A percentile compares a stretch with the other conserved stretches of the same genome.
Evolutionary conservation across 805 yeast species (phyloP).

Genomic region (Kuraishia cidri): DNA sequence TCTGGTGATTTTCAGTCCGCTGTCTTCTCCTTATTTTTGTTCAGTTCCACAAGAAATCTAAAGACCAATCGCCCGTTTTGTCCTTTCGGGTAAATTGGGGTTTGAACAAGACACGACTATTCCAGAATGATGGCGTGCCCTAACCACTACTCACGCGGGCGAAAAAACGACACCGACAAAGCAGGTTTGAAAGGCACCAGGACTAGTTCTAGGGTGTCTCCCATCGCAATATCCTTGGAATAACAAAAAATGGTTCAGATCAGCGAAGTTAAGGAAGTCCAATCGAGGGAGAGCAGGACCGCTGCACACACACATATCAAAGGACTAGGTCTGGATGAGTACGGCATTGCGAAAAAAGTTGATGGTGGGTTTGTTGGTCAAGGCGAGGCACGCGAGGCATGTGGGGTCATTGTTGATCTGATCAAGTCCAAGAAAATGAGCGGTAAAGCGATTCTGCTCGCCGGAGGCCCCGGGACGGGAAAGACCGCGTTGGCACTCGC

Average conservation of each 20-base stretch:
- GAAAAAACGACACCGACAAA: too few species aligned
- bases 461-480: slow-evolving; percentile 98
- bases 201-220: too few species aligned
- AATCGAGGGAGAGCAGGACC: slow-evolving; percentile 54
- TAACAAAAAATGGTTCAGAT: slow-evolving; percentile 9
- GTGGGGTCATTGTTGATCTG: slow-evolving; percentile 90
- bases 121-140: too few species aligned
- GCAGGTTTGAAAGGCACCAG: too few species aligned
- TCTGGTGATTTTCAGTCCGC: too few species aligned
- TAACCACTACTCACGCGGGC: too few species aligned
- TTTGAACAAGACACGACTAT: too few species aligned
- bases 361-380: slow-evolving; percentile 91
- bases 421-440: slow-evolving; percentile 89
- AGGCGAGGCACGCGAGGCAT: slow-evolving; percentile 73
- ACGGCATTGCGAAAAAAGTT: slow-evolving; percentile 70
- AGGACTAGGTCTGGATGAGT: slow-evolving; percentile 90
- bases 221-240: too few species aligned
- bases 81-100: too few species aligned
- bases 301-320: slow-evolving; percentile 97
- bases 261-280: slow-evolving; percentile 8
- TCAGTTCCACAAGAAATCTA: too few species aligned
- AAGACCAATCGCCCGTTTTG: too few species aligned
- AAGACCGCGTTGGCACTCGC: slow-evolving; percentile 97
- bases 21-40: too few species aligned
- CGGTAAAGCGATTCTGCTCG: slow-evolving; percentile 90